A percentile compares a stretch with the other conserved stretches of the same genome.
These are phyloP conservation scores for Xylariaceae sp. DNA, from an alignment of 2,329 filamentous ascomycete species.

Conservation along the genomic window DNA sequence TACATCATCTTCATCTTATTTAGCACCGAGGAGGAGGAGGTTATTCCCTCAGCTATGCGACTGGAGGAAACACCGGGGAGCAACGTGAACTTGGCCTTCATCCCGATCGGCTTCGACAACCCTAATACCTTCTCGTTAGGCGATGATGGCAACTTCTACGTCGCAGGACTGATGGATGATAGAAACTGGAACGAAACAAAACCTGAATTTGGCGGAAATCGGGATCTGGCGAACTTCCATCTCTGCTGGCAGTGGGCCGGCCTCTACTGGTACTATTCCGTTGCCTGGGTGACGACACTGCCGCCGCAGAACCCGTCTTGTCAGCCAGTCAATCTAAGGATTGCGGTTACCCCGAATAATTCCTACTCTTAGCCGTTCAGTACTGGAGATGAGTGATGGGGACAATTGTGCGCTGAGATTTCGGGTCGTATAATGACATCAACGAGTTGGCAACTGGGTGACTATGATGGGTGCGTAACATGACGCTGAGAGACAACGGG, in stretches of 20 bases:
- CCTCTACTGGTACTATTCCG: slow-evolving; percentile 35
- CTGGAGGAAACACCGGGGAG: slow-evolving; percentile 24
- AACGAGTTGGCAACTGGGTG: no score
- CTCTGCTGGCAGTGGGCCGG: slow-evolving; percentile 38
- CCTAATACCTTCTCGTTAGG: slow-evolving; percentile 12
- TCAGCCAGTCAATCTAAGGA: slow-evolving; percentile 31
- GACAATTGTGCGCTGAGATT: no score
- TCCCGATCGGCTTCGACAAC: slow-evolving; percentile 16
- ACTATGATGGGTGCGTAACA: no score
- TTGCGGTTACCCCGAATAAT: no score
- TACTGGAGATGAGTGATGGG: no score
- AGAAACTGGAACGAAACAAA: slow-evolving; percentile 29
- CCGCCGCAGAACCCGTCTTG: slow-evolving; percentile 39
- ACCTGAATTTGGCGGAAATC: background rate
- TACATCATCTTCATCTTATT: no score
- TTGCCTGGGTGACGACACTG: slow-evolving; percentile 34
- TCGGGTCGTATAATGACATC: no score
- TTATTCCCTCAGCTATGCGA: slow-evolving; percentile 25
- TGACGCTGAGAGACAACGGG: no score
- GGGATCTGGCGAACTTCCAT: slow-evolving; percentile 32
- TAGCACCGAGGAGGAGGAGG: no score
- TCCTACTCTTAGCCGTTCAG: no score
- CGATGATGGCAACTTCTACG: no score
- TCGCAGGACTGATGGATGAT: no score
- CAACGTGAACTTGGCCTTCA: slow-evolving; percentile 34